Conservation (phyloP, 2,329 filamentous ascomycete genomes). For the Sporothrix brunneoviolacea region DNA sequence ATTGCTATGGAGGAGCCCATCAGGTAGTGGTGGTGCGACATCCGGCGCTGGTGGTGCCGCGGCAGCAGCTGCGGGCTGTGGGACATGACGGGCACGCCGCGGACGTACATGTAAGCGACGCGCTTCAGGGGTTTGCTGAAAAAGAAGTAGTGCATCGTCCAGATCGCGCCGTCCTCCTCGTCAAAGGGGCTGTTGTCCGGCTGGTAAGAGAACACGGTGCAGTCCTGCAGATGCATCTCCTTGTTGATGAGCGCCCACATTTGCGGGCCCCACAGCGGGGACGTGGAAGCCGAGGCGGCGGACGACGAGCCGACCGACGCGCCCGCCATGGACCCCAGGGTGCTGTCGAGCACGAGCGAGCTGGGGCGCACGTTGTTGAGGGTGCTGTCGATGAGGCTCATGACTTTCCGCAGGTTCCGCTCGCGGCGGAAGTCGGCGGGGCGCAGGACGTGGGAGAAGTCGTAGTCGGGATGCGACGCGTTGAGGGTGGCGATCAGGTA, state of each 20-base stretch:
- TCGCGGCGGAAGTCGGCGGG: conserved; percentile 87
- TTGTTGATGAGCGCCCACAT: conserved; percentile 93
- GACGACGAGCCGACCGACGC: conserved; percentile 3
- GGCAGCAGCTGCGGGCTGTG: conserved; percentile 46
- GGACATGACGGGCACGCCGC: conserved; percentile 74
- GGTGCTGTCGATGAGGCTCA: conserved; percentile 81
- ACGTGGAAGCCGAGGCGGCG: conserved; percentile 31
- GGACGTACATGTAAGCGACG: conserved; percentile 87
- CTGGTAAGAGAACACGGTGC: conserved; percentile 81
- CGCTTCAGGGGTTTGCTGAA: conserved; percentile 91
- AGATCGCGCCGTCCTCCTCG: conserved; percentile 87
- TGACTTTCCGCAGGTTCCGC: conserved; percentile 69
- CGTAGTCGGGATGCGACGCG: conserved; percentile 91
- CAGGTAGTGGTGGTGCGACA: conserved; percentile 13
- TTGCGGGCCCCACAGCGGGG: conserved; percentile 71
- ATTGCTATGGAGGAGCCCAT: conserved; percentile 13
- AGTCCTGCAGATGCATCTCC: conserved; percentile 87
- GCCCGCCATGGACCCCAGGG: conserved; percentile 33
- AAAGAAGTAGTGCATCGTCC: conserved; percentile 95
- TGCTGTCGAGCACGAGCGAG: conserved; percentile 31
- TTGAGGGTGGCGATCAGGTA: conserved; percentile 96
- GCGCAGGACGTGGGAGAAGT: conserved; percentile 87
- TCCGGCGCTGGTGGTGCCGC: conserved; percentile 19
- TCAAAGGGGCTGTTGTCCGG: conserved; percentile 87
- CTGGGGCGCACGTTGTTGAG: conserved; percentile 77